Evolutionary conservation across 2,329 filamentous ascomycete species (phyloP).

Genomic region (Reticulascus tulasneorum): DNA sequence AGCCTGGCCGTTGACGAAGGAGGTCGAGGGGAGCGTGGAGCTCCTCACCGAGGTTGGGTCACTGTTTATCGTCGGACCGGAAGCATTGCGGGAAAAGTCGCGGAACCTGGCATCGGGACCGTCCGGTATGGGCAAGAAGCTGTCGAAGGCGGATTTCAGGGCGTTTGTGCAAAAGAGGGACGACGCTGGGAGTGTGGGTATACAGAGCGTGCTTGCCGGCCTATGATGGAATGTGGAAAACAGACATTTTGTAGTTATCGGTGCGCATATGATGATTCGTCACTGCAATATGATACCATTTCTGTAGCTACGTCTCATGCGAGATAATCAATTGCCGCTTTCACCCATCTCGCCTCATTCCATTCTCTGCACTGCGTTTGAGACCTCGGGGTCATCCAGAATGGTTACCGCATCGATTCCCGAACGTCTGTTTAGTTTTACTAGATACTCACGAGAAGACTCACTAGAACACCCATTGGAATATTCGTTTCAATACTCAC

Average conservation of each 20-base stretch:
- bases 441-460: too few relatives aligned
- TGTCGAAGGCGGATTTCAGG: constrained; percentile 68
- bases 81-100: constrained; percentile 69
- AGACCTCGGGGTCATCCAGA: too few relatives aligned
- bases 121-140: constrained; percentile 45
- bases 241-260: background rate
- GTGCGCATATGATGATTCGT: background rate
- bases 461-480: too few relatives aligned
- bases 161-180: constrained; percentile 82
- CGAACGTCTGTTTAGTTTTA: too few relatives aligned
- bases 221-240: constrained; percentile 37
- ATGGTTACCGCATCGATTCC: too few relatives aligned
- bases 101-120: constrained; percentile 49
- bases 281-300: background rate
- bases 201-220: constrained; percentile 75
- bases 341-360: too few relatives aligned
- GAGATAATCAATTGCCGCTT: too few relatives aligned
- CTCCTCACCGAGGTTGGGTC: constrained; percentile 90
- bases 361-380: too few relatives aligned
- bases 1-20: constrained; percentile 71
- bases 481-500: too few relatives aligned
- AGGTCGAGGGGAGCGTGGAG: constrained; percentile 69
- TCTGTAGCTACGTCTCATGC: too few relatives aligned
- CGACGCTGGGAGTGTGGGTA: constrained; percentile 74
- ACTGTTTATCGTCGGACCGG: constrained; percentile 86